Base-by-base conservation (phyloP, 2,329 filamentous ascomycete species). In the Ophiosphaerella herpotricha region DNA sequence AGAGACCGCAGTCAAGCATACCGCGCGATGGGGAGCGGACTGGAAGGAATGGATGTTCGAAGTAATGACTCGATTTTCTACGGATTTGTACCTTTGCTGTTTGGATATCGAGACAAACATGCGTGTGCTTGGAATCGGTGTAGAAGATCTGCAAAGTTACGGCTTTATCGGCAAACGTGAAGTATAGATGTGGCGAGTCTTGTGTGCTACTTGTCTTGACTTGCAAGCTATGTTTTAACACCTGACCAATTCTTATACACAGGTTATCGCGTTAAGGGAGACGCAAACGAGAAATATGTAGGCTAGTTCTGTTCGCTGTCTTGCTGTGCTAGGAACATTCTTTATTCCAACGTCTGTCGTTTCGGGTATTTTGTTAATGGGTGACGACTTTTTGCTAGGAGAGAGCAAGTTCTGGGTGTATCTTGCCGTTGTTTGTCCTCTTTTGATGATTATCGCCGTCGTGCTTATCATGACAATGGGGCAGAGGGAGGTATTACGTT, bases 281-380 rank as follows among this genome's bases (percentile, higher is more conserved):
- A 11, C 26, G 26, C 26, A 29, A 11, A 4, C 26, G 6, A 29
- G 26, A 1, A 41, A 31, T 41, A 7, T 23, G 12, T 6, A 41
- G 26, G 39, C 39, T 3, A 31, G 26, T 13, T 29, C 39, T 11
- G 39, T 41, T 6, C 39, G 39, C 29, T 41, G 39, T 18, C 39
- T 41, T 2, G 2, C 39, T 6, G 8, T 41, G 13, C n/a, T 41
- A 8, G 39, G 39, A 9, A 41, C 39, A 12, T 31, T 41, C 5
- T 41, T 41, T 6, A 23, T 41, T 11, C 32, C 42, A 12, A 3
- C 26, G 21, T 37, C 16, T 4, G 33, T 45, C 4, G 42, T 45
- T 9, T 11, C 42, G 23, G 42, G 42, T n/a, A 45, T 45, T 21
- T 37, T 37, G 42, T 45, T 32, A 3, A 37, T 45, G 42, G 42